These are phyloP conservation scores for Blastobotrys illinoisensis DNA, from an alignment of 1,139 yeast species.

Conservation along the genomic window DNA sequence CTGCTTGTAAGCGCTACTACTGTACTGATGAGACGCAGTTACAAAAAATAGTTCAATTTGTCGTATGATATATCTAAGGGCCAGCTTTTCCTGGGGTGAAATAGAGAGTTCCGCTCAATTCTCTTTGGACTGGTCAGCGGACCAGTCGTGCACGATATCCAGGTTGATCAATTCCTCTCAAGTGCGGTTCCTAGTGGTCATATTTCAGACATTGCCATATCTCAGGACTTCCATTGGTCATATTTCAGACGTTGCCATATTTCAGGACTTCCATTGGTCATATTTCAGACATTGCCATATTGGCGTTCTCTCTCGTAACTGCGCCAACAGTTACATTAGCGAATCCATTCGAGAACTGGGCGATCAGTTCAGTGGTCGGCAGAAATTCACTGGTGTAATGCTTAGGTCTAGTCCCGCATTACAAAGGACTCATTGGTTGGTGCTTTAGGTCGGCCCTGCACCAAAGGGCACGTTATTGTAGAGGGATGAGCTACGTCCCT, in stretches of 20 bases:
- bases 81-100: neutral
- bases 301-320: too few relatives aligned
- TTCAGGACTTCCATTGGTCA: too few relatives aligned
- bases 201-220: neutral
- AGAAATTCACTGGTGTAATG: neutral
- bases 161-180: neutral
- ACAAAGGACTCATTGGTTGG: neutral
- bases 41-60: neutral
- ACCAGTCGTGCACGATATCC: neutral
- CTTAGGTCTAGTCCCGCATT: neutral
- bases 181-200: neutral
- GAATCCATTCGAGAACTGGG: neutral
- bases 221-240: neutral
- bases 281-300: neutral
- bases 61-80: neutral
- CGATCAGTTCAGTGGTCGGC: neutral
- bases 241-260: neutral
- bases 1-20: too few relatives aligned
- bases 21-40: too few relatives aligned
- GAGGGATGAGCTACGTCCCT: neutral
- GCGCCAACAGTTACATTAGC: too few relatives aligned
- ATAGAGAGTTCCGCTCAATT: neutral
- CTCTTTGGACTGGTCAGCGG: too few relatives aligned
- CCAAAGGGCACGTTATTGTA: neutral
- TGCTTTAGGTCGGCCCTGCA: neutral